A percentile compares a stretch with the other conserved stretches of the same genome.
Conservation (phyloP, 345 rosid species). For the Isatis tinctoria region DNA sequence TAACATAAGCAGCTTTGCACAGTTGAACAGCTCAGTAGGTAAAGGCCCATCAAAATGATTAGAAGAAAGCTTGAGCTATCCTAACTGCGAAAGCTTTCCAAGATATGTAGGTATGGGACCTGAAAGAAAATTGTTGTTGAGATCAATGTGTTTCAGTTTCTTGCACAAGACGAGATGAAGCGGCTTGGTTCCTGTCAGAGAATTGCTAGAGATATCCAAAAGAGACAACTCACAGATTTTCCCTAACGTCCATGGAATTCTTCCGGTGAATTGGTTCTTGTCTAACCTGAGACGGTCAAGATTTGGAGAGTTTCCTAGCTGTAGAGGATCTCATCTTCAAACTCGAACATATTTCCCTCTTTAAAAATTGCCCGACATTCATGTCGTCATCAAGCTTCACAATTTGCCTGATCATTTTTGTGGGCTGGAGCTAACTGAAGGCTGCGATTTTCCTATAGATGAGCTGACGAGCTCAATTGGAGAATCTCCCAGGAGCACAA, state of each 20-base stretch:
- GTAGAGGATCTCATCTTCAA: slow-evolving; percentile 57
- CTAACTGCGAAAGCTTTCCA: slow-evolving; percentile 56
- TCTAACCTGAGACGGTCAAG: slow-evolving; percentile 87
- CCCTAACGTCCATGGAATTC: slow-evolving; percentile 77
- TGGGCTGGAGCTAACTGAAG: too few relatives aligned
- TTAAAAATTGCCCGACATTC: too few relatives aligned
- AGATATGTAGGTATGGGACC: slow-evolving; percentile 75
- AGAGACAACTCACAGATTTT: slow-evolving; percentile 57
- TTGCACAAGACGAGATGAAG: slow-evolving; percentile 62
- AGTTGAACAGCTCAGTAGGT: slow-evolving; percentile 62
- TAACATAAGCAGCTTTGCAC: slow-evolving; percentile 64
- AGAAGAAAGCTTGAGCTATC: slow-evolving; percentile 78
- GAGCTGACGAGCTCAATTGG: too few relatives aligned
- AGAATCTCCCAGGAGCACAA: too few relatives aligned
- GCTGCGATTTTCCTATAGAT: too few relatives aligned
- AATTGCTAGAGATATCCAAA: slow-evolving; percentile 71
- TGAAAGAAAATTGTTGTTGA: slow-evolving; percentile 71
- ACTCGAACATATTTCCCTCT: too few relatives aligned
- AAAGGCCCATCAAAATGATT: slow-evolving; percentile 62
- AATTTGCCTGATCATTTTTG: too few relatives aligned
- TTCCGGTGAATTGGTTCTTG: slow-evolving; percentile 64
- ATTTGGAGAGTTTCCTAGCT: slow-evolving; percentile 66
- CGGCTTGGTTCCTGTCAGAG: slow-evolving; percentile 66
- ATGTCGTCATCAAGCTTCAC: too few relatives aligned
- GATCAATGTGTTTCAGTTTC: slow-evolving; percentile 74